Evolutionary conservation across 352 stramenopile genomes (phyloP), one percentile per base, ranked within the genome.

Genomic region (Phytophthora hibernalis): DNA sequence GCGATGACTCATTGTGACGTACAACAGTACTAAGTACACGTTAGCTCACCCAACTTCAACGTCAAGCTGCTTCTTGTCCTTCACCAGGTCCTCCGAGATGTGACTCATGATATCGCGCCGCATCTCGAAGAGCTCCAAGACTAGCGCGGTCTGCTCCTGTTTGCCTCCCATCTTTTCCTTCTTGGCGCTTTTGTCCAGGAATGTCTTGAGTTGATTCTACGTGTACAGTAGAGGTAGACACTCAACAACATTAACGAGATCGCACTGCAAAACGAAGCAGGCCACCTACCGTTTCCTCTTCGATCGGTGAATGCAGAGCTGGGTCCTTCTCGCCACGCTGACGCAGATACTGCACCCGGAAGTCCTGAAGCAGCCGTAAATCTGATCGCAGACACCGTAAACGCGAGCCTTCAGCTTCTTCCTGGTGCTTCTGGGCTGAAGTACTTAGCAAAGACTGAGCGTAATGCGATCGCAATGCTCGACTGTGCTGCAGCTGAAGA

Each of bases 51-150:
- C 81, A 48, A 78, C 37, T 49, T 95, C 85, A 37, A 82, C 49
- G 13, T 95, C 85, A 18, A 90, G 54, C 35, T 79, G 68, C 44
- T 80, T 81, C 65, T 88, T 92, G 20, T 91, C 74, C 48, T 80
- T 82, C 31, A 93, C 64, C 5, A 90, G 65, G 20, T 92, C 80
- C 38, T 95, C 83, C 18, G 85, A 89, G 40, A 95, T 87, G 28
- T 78, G 78, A 53, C 73, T 77, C 65, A 81, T 90, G 20, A 93
- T 68, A 16, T 93, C 85, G n/a, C 83, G 72, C 12, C 84, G 79
- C 33, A 76, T 77, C 49, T 91, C 76, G 37, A 91, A 89, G 50
- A 93, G 69, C 62, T 93, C 74, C 16, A 91, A 51, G 10, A 86
- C 54, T 44, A 87, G 63, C 2, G 64, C 62, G 0, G 58, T 51